phyloP scores from a whole-genome alignment of 1,139 yeast genomes.

The Yamadazyma epiphylla region DNA sequence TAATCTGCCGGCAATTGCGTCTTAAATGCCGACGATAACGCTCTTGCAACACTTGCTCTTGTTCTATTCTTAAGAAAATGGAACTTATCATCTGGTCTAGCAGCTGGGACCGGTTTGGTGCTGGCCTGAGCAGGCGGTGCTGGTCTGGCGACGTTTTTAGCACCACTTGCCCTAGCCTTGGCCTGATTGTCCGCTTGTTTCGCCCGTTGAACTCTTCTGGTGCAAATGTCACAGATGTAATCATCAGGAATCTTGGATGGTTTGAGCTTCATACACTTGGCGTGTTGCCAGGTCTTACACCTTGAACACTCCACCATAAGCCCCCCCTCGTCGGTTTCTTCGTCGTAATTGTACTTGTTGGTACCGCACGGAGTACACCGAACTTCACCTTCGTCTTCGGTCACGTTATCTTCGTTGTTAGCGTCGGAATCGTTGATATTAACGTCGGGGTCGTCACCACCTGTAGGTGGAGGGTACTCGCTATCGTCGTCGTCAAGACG shows the following conservation, averaged over 20 bases:
- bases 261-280: slow-evolving; percentile 60
- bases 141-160: no score
- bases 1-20: slow-evolving; percentile 41
- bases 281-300: slow-evolving; percentile 86
- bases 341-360: slow-evolving; percentile 59
- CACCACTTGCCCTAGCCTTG: background rate
- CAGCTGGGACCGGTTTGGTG: background rate
- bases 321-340: slow-evolving; percentile 55
- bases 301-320: slow-evolving; percentile 77
- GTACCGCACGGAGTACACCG: slow-evolving; percentile 65
- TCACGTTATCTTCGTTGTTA: background rate
- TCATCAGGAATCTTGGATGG: slow-evolving; percentile 25
- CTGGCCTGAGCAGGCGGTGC: no score
- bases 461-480: slow-evolving; percentile 1
- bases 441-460: background rate
- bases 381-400: slow-evolving; percentile 37
- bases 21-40: slow-evolving; percentile 34
- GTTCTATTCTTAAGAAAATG: slow-evolving; percentile 23
- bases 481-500: slow-evolving; percentile 3
- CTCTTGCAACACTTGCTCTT: slow-evolving; percentile 35
- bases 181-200: slow-evolving; percentile 2
- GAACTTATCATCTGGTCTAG: slow-evolving; percentile 4
- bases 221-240: slow-evolving; percentile 33
- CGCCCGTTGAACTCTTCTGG: background rate
- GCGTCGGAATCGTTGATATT: slow-evolving; percentile 3